These are phyloP conservation scores for Cercophora sp. DNA, from an alignment of 495 filamentous ascomycete genomes.

Conservation along the genomic window DNA sequence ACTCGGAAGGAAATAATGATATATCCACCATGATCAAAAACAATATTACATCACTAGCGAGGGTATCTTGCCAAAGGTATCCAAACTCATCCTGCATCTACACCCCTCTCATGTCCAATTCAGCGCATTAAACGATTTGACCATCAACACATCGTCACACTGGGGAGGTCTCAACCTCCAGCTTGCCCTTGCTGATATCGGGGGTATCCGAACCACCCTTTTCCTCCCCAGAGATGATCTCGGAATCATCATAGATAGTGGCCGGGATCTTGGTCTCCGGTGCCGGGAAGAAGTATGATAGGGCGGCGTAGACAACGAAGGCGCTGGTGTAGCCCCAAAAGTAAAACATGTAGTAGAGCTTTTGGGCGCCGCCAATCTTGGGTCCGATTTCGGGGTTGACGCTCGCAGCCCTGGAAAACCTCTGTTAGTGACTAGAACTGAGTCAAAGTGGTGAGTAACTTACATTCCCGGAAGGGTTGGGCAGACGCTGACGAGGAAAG, in stretches of 20 bases:
- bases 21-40: too few relatives aligned
- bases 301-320: constrained; percentile 28
- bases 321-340: constrained; percentile 39
- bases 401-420: constrained; percentile 18
- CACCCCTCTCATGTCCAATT: neutral
- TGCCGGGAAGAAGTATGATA: constrained; percentile 36
- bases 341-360: constrained; percentile 38
- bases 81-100: too few relatives aligned
- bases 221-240: constrained; percentile 22
- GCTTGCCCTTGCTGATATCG: constrained; percentile 18
- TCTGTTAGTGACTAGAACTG: neutral
- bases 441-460: constrained; percentile 10
- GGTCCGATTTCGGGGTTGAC: constrained; percentile 19
- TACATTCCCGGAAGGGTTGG: constrained; percentile 40
- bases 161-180: constrained; percentile 13
- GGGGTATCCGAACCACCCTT: constrained; percentile 18
- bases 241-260: constrained; percentile 22
- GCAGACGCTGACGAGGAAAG: constrained; percentile 36
- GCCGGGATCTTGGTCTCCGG: constrained; percentile 28
- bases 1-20: too few relatives aligned
- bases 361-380: constrained; percentile 24
- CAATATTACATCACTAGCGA: too few relatives aligned
- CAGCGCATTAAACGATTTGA: neutral
- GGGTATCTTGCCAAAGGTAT: neutral
- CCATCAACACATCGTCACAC: too few relatives aligned